Percentiles rank a stretch among this genome's conserved stretches.
Evolutionary conservation across 371 early-diverging fungal species (phyloP).

Genomic region (Rhizomucor miehei): DNA sequence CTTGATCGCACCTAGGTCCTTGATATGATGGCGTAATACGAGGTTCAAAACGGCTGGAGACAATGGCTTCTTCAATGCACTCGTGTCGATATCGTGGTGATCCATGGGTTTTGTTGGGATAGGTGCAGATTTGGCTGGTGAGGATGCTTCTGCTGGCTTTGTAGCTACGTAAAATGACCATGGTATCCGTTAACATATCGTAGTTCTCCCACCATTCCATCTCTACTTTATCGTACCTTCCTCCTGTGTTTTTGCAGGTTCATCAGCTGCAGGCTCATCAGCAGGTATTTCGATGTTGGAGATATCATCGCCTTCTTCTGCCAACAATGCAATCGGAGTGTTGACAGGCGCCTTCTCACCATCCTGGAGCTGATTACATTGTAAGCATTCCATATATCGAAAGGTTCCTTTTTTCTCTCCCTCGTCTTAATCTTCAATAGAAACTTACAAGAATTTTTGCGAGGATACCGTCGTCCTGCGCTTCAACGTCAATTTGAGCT

Average conservation of each 20-base stretch:
- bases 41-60: constrained; percentile 73
- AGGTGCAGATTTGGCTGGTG: constrained; percentile 18
- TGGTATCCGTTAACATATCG: neutral
- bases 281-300: constrained; percentile 68
- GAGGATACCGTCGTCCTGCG: constrained; percentile 90
- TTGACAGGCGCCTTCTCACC: constrained; percentile 66
- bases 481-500: constrained; percentile 97
- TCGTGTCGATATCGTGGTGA: constrained; percentile 44
- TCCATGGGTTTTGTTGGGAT: constrained; percentile 29
- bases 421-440: no score
- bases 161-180: constrained; percentile 1
- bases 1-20: constrained; percentile 50
- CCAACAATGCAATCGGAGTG: constrained; percentile 79
- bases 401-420: constrained; percentile 32
- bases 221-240: neutral
- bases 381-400: neutral
- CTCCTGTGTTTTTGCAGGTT: constrained; percentile 11
- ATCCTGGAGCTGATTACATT: constrained; percentile 38
- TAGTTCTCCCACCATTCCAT: neutral
- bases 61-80: constrained; percentile 48
- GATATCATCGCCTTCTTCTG: constrained; percentile 89
- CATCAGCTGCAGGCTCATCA: constrained; percentile 34
- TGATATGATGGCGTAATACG: constrained; percentile 56
- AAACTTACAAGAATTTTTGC: constrained; percentile 83
- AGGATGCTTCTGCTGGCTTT: constrained; percentile 20